Evolutionary conservation across 345 rosid genomes (phyloP).

Genomic region (Arabidopsis thaliana): DNA sequence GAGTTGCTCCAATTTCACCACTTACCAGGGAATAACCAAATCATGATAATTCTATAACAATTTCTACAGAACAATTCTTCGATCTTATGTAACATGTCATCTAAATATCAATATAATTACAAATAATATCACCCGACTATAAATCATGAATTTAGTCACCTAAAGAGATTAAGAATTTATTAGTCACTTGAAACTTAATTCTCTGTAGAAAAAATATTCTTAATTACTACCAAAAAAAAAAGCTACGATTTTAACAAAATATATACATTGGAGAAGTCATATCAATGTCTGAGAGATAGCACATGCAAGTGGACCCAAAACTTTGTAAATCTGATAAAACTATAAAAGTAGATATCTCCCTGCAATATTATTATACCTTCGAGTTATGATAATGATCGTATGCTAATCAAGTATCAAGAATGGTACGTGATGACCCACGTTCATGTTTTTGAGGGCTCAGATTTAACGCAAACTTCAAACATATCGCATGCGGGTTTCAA

Average conservation of each 20-base stretch:
- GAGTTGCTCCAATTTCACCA: not conserved
- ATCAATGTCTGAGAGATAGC: conserved; percentile 26
- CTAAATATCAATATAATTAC: not conserved
- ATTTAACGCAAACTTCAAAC: conserved; percentile 7
- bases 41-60: not conserved
- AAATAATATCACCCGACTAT: not conserved
- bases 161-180: too few relatives aligned
- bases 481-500: conserved; percentile 15
- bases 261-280: not conserved
- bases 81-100: not conserved
- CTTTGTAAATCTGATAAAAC: not conserved
- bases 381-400: conserved; percentile 32
- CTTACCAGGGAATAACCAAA: not conserved
- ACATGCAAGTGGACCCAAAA: conserved; percentile 40
- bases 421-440: conserved; percentile 9
- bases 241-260: not conserved
- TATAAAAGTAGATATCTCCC: conserved; percentile 4
- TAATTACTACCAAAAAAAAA: not conserved
- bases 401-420: not conserved
- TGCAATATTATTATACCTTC: not conserved
- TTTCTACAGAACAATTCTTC: not conserved
- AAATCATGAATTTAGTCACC: too few relatives aligned
- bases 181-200: too few relatives aligned
- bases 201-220: too few relatives aligned
- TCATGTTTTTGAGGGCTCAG: conserved; percentile 27